Base-by-base conservation (phyloP, 2,329 filamentous ascomycete genomes). In the Colletotrichum noveboracense region DNA sequence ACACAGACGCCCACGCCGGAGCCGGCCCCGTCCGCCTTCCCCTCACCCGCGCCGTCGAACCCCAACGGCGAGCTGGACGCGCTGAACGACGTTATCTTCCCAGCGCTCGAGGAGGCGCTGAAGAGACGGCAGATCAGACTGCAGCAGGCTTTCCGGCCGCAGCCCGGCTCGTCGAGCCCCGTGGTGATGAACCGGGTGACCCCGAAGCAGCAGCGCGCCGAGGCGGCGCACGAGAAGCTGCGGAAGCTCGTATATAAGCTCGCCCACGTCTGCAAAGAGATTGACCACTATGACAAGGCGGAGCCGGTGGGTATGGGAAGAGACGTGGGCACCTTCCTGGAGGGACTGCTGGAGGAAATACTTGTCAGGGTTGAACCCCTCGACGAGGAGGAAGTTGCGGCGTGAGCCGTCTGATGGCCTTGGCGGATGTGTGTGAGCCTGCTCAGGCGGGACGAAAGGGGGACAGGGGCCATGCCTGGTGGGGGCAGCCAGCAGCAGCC, bases 241-340 rank as follows among this genome's bases (percentile, higher is more conserved):
- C 91, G 94, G 78, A 92, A 93, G 81, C 88, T 98, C 32, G 95
- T 98, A 14, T 93, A 93, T 78, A 97, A 98, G 82, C 89, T 97
- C 34, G 94, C 93, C 3, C 92, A 94, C 75, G 89, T 96, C 28
- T 98, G 98, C 84, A 94, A 93, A 81, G 96, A 98, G 83, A 95
- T 99, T 80, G 96, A 99, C 84, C 91, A 94, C 77, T 94, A 93
- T 85, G 97, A 99, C 84, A 94, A 94, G 83, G 91, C 93, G 58
- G 94, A 95, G 79, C 95, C 96, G 7, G 95, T 98, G 13, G 95
- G 96, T 1, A 98, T 98, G 96, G 96, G 96, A 0, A 93, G 95
- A 60, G 96, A 96, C 30, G 96, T 98, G 3, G 93, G 93, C 60
- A 95, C 94, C 1, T 97, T 98, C 79, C 85, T 98, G 9, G 97